phyloP scores from a whole-genome alignment of 2,329 filamentous ascomycete genomes.

The Pseudogymnoascus sp. region DNA sequence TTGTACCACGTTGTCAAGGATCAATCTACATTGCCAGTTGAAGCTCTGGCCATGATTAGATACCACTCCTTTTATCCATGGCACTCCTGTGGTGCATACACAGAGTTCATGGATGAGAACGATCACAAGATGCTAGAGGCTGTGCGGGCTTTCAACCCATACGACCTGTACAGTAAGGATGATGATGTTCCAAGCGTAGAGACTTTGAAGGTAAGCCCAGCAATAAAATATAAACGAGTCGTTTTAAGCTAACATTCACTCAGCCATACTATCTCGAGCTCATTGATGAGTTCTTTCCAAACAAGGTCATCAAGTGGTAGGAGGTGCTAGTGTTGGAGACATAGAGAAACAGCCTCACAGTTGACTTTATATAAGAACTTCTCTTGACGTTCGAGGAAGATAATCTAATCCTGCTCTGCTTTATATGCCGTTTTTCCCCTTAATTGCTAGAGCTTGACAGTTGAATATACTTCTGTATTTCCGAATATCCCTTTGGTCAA shows the following conservation, averaged over 20 bases:
- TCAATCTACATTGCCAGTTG: conserved; percentile 66
- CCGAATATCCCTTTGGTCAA: too few relatives aligned
- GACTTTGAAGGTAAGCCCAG: conserved; percentile 49
- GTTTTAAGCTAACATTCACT: neutral
- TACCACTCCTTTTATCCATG: conserved; percentile 92
- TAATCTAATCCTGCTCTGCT: too few relatives aligned
- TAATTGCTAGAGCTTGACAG: too few relatives aligned
- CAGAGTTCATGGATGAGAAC: conserved; percentile 71
- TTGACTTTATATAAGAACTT: neutral
- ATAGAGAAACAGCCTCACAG: too few relatives aligned
- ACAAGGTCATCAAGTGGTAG: conserved; percentile 60
- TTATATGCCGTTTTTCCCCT: too few relatives aligned
- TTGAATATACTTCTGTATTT: too few relatives aligned
- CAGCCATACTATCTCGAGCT: conserved; percentile 60
- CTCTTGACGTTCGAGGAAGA: too few relatives aligned
- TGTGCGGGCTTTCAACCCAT: conserved; percentile 79
- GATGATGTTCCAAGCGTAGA: conserved; percentile 67
- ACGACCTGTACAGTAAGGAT: conserved; percentile 84
- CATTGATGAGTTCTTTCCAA: conserved; percentile 63
- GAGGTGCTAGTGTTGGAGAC: neutral
- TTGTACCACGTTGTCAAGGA: conserved; percentile 76
- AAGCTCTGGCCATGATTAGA: conserved; percentile 79
- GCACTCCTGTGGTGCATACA: conserved; percentile 74
- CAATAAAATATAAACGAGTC: too few relatives aligned
- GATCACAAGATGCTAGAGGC: conserved; percentile 71